These are phyloP conservation scores for Salvia rosmarinus DNA, from an alignment of 257 asterid genomes.

Conservation along the genomic window DNA sequence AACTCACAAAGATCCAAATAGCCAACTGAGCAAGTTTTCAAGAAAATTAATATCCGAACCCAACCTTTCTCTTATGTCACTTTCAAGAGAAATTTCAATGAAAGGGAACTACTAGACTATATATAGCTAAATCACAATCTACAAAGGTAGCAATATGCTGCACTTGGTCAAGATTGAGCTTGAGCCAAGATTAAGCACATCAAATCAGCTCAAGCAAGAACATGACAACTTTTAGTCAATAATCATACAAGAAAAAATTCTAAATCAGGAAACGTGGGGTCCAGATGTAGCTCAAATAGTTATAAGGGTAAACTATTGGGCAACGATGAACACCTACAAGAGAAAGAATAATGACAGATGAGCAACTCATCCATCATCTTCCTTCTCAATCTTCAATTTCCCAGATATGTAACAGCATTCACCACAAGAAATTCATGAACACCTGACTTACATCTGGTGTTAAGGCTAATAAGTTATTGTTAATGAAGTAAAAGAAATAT, in stretches of 20 bases:
- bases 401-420: slow-evolving; percentile 56
- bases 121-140: background rate
- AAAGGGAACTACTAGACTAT: background rate
- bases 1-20: background rate
- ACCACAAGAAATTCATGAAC: slow-evolving; percentile 36
- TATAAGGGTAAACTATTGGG: slow-evolving; percentile 31
- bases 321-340: slow-evolving; percentile 57
- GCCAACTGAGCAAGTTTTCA: background rate
- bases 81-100: background rate
- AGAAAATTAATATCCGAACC: background rate
- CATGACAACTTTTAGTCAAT: too few species aligned
- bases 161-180: background rate
- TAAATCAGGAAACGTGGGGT: slow-evolving; percentile 29
- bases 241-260: background rate
- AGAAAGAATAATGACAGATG: slow-evolving; percentile 41
- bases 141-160: background rate
- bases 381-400: slow-evolving; percentile 42
- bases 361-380: slow-evolving; percentile 36
- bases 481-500: background rate
- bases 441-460: slow-evolving; percentile 48
- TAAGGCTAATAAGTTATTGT: background rate
- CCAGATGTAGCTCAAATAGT: slow-evolving; percentile 55
- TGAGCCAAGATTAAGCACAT: background rate
- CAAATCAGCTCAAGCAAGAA: background rate
- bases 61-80: background rate